Conservation (phyloP, 306 rosid genomes). For the Purshia tridentata region DNA sequence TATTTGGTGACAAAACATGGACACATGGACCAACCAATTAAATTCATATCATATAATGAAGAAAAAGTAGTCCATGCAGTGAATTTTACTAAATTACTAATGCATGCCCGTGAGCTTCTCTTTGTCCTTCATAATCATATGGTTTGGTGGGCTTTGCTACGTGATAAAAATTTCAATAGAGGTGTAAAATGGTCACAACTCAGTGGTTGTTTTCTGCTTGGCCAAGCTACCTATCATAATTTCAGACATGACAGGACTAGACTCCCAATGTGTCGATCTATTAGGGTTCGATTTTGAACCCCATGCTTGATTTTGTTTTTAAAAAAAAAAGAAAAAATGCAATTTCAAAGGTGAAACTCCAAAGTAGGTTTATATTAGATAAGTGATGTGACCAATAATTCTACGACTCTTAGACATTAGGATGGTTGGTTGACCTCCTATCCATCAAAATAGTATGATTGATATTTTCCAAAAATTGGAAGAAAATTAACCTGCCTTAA, state of each 20-base stretch:
- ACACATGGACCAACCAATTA: background rate
- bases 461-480: too few species aligned
- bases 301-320: too few species aligned
- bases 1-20: background rate
- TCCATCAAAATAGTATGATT: too few species aligned
- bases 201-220: background rate
- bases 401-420: too few species aligned
- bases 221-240: background rate
- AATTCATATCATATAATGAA: background rate
- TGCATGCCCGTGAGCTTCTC: conserved; percentile 6
- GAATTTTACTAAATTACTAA: background rate
- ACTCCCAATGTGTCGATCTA: too few species aligned
- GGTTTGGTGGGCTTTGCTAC: background rate
- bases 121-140: background rate
- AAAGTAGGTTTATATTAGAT: too few species aligned
- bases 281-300: too few species aligned
- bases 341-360: too few species aligned
- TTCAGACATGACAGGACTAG: background rate
- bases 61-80: background rate
- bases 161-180: background rate
- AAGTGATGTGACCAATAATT: too few species aligned
- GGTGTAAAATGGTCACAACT: background rate
- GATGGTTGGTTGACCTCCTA: too few species aligned
- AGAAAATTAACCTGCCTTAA: too few species aligned
- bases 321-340: too few species aligned